Conservation (phyloP, 805 yeast species). For the Clavispora fructus region DNA sequence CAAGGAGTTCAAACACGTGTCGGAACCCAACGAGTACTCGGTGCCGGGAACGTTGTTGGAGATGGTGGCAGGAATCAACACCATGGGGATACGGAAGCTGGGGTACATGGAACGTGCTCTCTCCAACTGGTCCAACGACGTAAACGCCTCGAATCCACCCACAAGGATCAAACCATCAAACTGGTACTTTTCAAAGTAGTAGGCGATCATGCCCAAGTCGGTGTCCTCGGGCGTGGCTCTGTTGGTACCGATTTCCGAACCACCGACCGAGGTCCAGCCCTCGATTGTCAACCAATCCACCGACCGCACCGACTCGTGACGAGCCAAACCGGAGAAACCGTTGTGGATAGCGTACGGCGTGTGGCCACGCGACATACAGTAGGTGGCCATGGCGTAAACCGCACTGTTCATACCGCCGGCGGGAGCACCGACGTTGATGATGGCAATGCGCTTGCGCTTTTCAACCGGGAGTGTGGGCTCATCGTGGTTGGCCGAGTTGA, state of each 20-base stretch:
- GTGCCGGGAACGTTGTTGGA: constrained; percentile 82
- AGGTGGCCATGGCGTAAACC: constrained; percentile 81
- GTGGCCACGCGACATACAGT: constrained; percentile 88
- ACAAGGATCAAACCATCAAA: constrained; percentile 69
- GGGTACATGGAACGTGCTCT: constrained; percentile 58
- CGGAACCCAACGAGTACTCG: constrained; percentile 71
- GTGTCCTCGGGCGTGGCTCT: constrained; percentile 71
- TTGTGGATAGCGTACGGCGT: constrained; percentile 85
- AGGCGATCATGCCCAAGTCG: constrained; percentile 65
- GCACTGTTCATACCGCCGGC: constrained; percentile 96
- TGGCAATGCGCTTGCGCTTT: constrained; percentile 69
- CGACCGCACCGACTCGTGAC: constrained; percentile 78
- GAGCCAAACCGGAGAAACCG: constrained; percentile 86
- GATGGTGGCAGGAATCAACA: constrained; percentile 72
- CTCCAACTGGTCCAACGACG: constrained; percentile 64
- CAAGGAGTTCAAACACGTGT: constrained; percentile 67
- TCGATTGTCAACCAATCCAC: constrained; percentile 82
- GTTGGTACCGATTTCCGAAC: constrained; percentile 96
- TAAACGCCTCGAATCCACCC: constrained; percentile 80
- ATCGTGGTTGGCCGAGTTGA: constrained; percentile 37
- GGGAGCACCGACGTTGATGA: constrained; percentile 93
- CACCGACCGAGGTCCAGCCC: constrained; percentile 86
- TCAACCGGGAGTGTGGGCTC: constrained; percentile 43
- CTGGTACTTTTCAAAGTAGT: constrained; percentile 60
- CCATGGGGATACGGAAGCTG: constrained; percentile 72